Percentiles rank a stretch among this genome's conserved stretches.
These are phyloP conservation scores for Plenodomus lindquistii DNA, from an alignment of 2,329 filamentous ascomycete genomes.

Conservation along the genomic window DNA sequence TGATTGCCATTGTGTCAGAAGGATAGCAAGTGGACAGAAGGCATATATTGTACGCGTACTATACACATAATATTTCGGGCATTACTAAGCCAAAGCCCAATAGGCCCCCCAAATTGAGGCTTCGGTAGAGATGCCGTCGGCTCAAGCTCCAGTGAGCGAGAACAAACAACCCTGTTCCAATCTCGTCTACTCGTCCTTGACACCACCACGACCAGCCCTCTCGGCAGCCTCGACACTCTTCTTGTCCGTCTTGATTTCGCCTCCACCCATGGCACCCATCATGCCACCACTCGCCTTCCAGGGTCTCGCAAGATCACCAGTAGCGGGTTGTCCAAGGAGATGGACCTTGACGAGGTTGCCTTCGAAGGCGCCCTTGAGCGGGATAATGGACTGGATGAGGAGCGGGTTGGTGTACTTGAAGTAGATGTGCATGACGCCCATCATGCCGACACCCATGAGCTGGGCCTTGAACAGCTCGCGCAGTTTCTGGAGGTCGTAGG, in stretches of 20 bases:
- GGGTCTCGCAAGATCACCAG: conserved; percentile 89
- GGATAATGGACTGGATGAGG: conserved; percentile 97
- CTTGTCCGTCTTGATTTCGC: conserved; percentile 80
- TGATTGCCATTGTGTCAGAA: neutral
- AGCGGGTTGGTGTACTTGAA: conserved; percentile 99
- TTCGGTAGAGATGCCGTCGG: neutral
- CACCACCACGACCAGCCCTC: conserved; percentile 54
- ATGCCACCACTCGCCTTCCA: conserved; percentile 88
- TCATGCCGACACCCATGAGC: conserved; percentile 96
- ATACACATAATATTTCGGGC: neutral
- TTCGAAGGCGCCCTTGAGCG: conserved; percentile 93
- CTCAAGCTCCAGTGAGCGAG: neutral
- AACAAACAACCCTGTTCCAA: neutral
- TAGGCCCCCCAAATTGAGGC: neutral
- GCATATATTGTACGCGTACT: neutral
- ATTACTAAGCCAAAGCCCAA: neutral
- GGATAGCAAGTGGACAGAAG: neutral
- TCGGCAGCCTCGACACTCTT: conserved; percentile 60
- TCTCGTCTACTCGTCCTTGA: conserved; percentile 54
- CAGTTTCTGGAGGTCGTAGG: conserved; percentile 89
- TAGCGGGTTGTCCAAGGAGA: conserved; percentile 81
- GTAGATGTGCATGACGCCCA: conserved; percentile 98
- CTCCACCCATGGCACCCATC: conserved; percentile 75
- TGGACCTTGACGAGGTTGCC: conserved; percentile 96
- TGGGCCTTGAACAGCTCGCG: conserved; percentile 85